phyloP scores from a whole-genome alignment of 75 land plant species.

The Cupressus sempervirens region DNA sequence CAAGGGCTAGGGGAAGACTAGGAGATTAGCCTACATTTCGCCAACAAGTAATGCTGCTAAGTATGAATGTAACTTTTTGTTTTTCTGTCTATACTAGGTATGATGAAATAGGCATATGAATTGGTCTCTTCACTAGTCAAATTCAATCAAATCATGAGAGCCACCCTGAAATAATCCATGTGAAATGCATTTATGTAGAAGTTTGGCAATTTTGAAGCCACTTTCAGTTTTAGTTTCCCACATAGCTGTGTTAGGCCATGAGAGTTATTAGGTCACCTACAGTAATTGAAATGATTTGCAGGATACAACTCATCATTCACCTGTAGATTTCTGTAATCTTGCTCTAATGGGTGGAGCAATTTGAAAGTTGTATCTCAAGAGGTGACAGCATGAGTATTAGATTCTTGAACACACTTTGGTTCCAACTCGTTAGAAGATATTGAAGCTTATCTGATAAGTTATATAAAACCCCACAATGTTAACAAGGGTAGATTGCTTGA shows the following conservation, averaged over 20 bases:
- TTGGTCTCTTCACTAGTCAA: background rate
- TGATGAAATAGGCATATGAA: background rate
- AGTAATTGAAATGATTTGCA: background rate
- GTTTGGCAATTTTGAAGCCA: background rate
- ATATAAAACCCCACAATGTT: background rate
- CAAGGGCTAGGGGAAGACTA: constrained; percentile 1
- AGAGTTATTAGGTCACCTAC: background rate
- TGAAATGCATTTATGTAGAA: background rate
- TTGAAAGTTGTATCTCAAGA: background rate
- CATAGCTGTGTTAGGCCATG: background rate
- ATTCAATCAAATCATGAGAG: background rate
- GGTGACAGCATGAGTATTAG: background rate
- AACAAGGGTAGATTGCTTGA: background rate
- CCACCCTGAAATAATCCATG: background rate
- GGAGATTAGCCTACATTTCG: background rate
- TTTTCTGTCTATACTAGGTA: background rate
- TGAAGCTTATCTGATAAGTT: constrained; percentile 9
- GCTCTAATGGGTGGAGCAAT: background rate
- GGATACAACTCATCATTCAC: constrained; percentile 5
- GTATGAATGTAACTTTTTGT: background rate
- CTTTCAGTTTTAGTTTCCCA: background rate
- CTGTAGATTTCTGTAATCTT: constrained; percentile 1
- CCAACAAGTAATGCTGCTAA: background rate
- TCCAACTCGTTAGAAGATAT: background rate
- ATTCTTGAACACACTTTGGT: background rate